Evolutionary conservation across 371 early-diverging fungal species (phyloP), one percentile per base, ranked within the genome.

Genomic region (Smittium culicis): DNA sequence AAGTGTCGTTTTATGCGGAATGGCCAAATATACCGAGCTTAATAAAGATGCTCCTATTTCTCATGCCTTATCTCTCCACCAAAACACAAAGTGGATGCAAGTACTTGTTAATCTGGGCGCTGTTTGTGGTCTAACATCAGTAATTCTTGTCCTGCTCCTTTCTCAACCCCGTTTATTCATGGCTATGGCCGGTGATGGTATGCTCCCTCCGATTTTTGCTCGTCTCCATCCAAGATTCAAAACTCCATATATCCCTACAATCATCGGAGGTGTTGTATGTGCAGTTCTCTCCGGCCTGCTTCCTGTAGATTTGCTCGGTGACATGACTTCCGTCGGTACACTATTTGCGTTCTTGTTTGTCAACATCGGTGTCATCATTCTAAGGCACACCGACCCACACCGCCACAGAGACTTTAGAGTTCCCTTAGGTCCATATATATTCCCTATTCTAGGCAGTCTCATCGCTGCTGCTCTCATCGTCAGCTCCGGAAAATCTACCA

Each of bases 141-240:
- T 88, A 1, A 80, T 89, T 65, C 73, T 91, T 0, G 79, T 85
- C 33, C 72, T 75, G n/a, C 68, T 90, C 67, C 77, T 91, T 65
- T 88, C 81, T 27, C 90, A 90, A 73, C 82, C 91, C 1, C 87
- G 92, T 71, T 87, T 92, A 57, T 88, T 91, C 66, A 84, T 83
- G 64, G 74, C 88, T 54, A 89, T 92, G 89, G 87, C 90, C 29
- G 71, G 77, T 62, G 91, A 90, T 74, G 91, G 91, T 8, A 78
- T 90, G 11, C 72, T 89, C n/a, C 91, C 91, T 17, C 63, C 75
- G 2, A 55, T 78, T 33, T 86, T 90, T 69, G 76, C 80, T 54
- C 78, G 77, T 24, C n/a, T 68, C 2, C 34, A 55, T 34, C 65
- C 32, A 27, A 54, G 66, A 29, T 68, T 66, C 65, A 68, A 66